These are phyloP conservation scores for Sarocladium kiliense DNA, from an alignment of 2,329 filamentous ascomycete species.

Conservation along the genomic window DNA sequence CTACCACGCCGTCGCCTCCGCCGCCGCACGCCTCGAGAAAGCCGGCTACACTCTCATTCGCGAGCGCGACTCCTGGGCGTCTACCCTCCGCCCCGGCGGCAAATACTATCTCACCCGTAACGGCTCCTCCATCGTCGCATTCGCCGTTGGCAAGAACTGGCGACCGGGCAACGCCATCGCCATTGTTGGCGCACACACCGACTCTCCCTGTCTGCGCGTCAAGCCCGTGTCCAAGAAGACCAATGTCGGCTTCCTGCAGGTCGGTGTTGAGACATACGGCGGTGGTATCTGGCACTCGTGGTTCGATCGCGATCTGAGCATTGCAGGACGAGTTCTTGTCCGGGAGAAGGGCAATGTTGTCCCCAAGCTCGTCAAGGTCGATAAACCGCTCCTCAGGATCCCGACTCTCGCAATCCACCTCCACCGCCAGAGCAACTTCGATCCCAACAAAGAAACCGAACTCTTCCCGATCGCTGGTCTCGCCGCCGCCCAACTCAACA, in stretches of 20 bases:
- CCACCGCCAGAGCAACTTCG: constrained; percentile 77
- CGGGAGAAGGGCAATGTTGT: constrained; percentile 66
- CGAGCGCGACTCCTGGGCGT: constrained; percentile 86
- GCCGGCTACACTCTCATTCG: constrained; percentile 85
- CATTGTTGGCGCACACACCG: constrained; percentile 94
- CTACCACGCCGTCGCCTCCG: constrained; percentile 85
- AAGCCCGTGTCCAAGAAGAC: constrained; percentile 93
- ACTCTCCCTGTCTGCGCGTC: constrained; percentile 85
- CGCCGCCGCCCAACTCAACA: constrained; percentile 81
- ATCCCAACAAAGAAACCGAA: constrained; percentile 96
- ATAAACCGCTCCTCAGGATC: constrained; percentile 84
- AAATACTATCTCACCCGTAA: constrained; percentile 98
- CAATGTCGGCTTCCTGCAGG: constrained; percentile 82
- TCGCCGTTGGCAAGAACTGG: constrained; percentile 88
- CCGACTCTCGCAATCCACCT: constrained; percentile 94
- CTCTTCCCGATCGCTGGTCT: constrained; percentile 90
- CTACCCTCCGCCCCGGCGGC: constrained; percentile 73
- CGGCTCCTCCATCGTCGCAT: constrained; percentile 85
- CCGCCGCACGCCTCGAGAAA: constrained; percentile 68
- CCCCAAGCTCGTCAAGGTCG: constrained; percentile 83
- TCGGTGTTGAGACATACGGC: constrained; percentile 95
- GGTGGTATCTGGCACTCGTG: constrained; percentile 97
- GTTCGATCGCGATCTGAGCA: constrained; percentile 92
- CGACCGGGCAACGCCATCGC: constrained; percentile 83
- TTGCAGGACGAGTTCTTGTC: constrained; percentile 85